Evolutionary conservation across 352 stramenopile genomes (phyloP).

Genomic region (Pythium guiyangense): DNA sequence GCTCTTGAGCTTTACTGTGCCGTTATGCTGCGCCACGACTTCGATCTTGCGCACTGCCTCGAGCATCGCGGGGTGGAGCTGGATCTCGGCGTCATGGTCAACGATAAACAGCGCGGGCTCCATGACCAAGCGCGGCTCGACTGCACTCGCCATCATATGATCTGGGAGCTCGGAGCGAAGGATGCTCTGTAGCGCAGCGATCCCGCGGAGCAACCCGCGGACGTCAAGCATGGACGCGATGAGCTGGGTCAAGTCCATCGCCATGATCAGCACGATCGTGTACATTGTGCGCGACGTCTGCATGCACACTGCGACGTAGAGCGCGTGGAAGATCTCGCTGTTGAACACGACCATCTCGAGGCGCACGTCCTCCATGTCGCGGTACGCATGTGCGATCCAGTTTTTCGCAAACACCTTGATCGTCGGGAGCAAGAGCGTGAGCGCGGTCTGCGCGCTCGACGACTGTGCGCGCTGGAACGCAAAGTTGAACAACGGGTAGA

Average conservation of each 20-base stretch:
- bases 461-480: constrained; percentile 13
- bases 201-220: background rate
- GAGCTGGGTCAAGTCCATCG: constrained; percentile 16
- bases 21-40: background rate
- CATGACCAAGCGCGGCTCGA: background rate
- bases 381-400: constrained; percentile 17
- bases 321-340: constrained; percentile 18
- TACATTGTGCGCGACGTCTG: constrained; percentile 14
- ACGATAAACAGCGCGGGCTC: background rate
- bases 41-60: background rate
- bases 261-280: constrained; percentile 18
- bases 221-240: background rate
- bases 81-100: background rate
- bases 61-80: background rate
- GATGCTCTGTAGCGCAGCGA: background rate
- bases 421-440: constrained; percentile 13
- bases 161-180: background rate
- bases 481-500: constrained; percentile 23
- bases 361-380: constrained; percentile 18
- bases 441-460: constrained; percentile 2
- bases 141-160: background rate
- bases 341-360: constrained; percentile 25
- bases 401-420: constrained; percentile 22
- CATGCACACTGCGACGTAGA: constrained; percentile 26
- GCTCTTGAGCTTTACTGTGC: constrained; percentile 1